Conservation (phyloP, 1,139 yeast genomes). For the Geotrichum candidum region DNA sequence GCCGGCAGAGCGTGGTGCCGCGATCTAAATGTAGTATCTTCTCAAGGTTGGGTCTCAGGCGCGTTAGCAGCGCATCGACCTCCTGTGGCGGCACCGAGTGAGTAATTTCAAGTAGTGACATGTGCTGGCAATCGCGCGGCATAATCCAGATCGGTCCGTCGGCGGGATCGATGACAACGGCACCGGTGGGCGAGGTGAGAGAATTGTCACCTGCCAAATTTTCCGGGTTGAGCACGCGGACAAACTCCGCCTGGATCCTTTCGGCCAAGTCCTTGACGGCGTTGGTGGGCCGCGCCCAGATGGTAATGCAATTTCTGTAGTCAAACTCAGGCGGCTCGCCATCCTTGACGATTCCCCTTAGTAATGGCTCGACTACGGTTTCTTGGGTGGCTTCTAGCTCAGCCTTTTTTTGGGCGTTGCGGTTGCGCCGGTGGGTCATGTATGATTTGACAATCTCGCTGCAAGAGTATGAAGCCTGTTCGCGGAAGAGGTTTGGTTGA, state of each 20-base stretch:
- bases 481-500: not conserved
- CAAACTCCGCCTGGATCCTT: conserved; percentile 19
- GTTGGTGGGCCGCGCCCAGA: conserved; percentile 26
- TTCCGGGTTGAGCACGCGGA: conserved; percentile 4
- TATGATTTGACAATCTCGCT: conserved; percentile 18
- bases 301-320: conserved; percentile 25
- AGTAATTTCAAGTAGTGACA: conserved; percentile 26
- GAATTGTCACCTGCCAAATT: not conserved
- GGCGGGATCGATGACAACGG: not conserved
- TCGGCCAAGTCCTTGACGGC: conserved; percentile 20
- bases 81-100: conserved; percentile 21
- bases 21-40: conserved; percentile 10
- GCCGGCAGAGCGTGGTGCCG: conserved; percentile 21
- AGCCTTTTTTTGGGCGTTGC: conserved; percentile 18
- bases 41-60: conserved; percentile 10
- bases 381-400: conserved; percentile 14
- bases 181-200: not conserved
- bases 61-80: conserved; percentile 8
- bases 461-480: not conserved
- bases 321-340: conserved; percentile 22
- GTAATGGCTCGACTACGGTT: conserved; percentile 23
- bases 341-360: conserved; percentile 22
- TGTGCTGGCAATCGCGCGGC: conserved; percentile 25
- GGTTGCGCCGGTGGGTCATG: conserved; percentile 20
- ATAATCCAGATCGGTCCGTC: conserved; percentile 23